Conservation (phyloP, 768 basidiomycete species). For the Collybia mongolica region DNA sequence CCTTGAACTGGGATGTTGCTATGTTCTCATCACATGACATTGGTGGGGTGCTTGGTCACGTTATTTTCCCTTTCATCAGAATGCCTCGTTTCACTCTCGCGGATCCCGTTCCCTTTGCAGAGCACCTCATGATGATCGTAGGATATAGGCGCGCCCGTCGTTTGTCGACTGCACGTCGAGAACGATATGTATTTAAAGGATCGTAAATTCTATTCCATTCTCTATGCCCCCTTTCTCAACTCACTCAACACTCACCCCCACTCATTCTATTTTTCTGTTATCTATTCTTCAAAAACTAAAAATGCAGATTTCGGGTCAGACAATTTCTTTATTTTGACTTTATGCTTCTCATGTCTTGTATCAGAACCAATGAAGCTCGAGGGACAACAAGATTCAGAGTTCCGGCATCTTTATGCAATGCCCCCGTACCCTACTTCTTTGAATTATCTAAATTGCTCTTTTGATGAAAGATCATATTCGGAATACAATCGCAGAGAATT, state of each 20-base stretch:
- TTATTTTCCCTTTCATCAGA: conserved; percentile 18
- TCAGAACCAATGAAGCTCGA: conserved; percentile 9
- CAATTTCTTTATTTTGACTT: not conserved
- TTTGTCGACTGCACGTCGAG: conserved; percentile 14
- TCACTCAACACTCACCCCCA: not conserved
- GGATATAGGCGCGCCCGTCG: conserved; percentile 5
- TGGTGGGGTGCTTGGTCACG: conserved; percentile 3
- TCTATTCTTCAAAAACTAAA: too few species aligned
- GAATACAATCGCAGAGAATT: not conserved
- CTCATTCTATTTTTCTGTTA: too few species aligned
- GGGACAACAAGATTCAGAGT: not conserved
- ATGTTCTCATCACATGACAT: conserved; percentile 25
- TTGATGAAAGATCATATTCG: not conserved
- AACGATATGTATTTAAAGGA: conserved; percentile 18
- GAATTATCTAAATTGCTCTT: not conserved
- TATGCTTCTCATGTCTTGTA: not conserved
- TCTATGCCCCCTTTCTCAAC: conserved; percentile 1
- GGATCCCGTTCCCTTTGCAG: conserved; percentile 16
- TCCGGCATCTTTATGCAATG: conserved; percentile 3
- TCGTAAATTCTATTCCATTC: conserved; percentile 5
- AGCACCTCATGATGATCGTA: conserved; percentile 24
- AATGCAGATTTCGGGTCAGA: conserved; percentile 4
- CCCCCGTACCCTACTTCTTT: conserved; percentile 4
- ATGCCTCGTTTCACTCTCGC: conserved; percentile 18
- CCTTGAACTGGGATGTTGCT: conserved; percentile 18